Base-by-base conservation (phyloP, 2,329 filamentous ascomycete genomes). In the Phyllosticta capitalensis region DNA sequence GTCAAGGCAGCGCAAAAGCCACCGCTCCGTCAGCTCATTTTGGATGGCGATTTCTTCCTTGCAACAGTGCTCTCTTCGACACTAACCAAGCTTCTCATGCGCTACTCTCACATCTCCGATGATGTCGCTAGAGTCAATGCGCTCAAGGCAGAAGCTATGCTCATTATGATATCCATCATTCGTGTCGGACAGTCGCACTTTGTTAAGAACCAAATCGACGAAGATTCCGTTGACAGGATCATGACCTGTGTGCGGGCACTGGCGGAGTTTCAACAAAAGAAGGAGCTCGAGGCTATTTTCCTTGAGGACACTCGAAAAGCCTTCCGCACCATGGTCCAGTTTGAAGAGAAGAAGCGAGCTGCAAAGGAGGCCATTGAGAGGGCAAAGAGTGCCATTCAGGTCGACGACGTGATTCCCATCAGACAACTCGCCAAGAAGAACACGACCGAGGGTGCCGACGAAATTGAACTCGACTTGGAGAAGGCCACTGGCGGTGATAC, bases 141-240 rank as follows among this genome's bases (percentile, higher is more conserved):
- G 28, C 82, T 99, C 24, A 88, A 90, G 55, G 94, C 94, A 3
- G 94, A 99, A 75, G 94, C 94, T 52, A 99, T 99, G 94, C 82
- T 99, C 57, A 97, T 99, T 71, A 96, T 97, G 92, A 96, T 99
- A 67, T 97, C 94, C 5, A 95, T 99, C 66, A 90, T 99, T 65
- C 91, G 94, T 55, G 94, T 96, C 62, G 94, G 94, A 49, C 94
- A 99, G 75, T 97, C 92, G n/a, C 90, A 96, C 64, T 99, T 99
- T 66, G 94, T 95, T 70, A 97, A 97, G 78, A 88, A 90, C 1
- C 89, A 91, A 2, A 97, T 99, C 64, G 94, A 99, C 63, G 94
- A 99, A 72, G 94, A 99, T 72, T 96, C 94, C 0, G 84, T 97
- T n/a, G 94, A 99, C 73, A 87, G 94, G 67, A 92, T 99, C 72